Evolutionary conservation across 2,329 filamentous ascomycete genomes (phyloP), one percentile per base, ranked within the genome.

Genomic region (Chaetomiaceae sp.): DNA sequence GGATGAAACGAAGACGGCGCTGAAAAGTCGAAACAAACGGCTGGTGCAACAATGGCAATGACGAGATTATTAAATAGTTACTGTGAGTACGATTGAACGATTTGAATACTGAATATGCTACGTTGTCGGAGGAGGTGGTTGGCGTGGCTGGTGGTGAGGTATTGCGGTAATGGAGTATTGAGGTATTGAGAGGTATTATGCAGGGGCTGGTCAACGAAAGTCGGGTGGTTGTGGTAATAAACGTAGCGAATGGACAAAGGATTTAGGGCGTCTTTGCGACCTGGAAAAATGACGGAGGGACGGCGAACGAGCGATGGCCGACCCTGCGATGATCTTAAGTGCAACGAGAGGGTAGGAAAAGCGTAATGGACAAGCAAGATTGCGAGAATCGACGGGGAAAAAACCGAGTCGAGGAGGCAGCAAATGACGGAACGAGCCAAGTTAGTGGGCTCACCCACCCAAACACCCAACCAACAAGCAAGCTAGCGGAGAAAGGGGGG

Each of bases 271-370:
- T 29, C 37, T 48, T 51, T 18, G 36, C 42, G 30, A 32, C 29
- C 47, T 5, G n/a, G n/a, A 41, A 18, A 27, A 38, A 29, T 34
- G 38, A 32, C 4, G 32, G n/a, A 45, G 33, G 44, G 43, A 48
- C 13, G n/a, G 34, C 48, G 38, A 59, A 55, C 45, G 57, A 59
- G 53, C 36, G 57, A 53, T 46, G 51, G 41, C 51, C 44, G 51
- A 37, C 21, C 14, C 6, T 34, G 23, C 13, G 48, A 53, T 41
- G 56, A 51, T 48, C 16, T 40, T 43, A 48, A 44, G 52, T 46
- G 46, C 41, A 37, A 51, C n/a, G 13, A 48, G 29, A 30, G 27
- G 27, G 43, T 29, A 38, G n/a, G 25, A 45, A 48, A 37, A 29
- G 45, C 25, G 51, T 42, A 18, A 48, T 43, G 33, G 36, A n/a